Base-by-base conservation (phyloP, 495 filamentous ascomycete species). In the Daldinia childiae region DNA sequence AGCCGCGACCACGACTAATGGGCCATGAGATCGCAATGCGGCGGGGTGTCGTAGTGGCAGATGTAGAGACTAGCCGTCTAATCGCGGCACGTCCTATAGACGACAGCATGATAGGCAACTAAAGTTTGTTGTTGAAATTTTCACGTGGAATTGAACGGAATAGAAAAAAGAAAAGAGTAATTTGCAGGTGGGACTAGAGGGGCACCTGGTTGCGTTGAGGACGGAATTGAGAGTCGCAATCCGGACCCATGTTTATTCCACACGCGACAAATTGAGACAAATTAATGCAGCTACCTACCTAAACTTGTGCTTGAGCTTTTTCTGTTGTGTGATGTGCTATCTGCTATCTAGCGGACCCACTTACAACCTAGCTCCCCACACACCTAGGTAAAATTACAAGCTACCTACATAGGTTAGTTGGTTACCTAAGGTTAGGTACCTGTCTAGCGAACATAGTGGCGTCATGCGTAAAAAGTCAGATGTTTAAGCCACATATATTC, bases 51-150 rank as follows among this genome's bases (percentile, higher is more conserved):
- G 71, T 62, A 41, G 67, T 57, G n/a, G 64, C 4, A 54, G 64
- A 21, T 27, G 72, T 55, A 38, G 74, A 72, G 52, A 67, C 71
- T 51, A 78, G 56, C 11, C 78, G 74, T 60, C 68, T 60, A 27
- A 78, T 66, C 4, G 81, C 74, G 50, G 73, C 69, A 65, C 80
- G 79, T 57, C 77, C 78, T 21, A 82, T 74, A 26, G 68, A 74
- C 62, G 74, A 78, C 34, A 83, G 64, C 81, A 83, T 83, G 52
- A n/a, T 72, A 51, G 66, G 39, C 58, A 68, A 60, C 62, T 66
- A 60, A 32, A 30, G 8, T 27, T 26, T 51, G 55, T 39, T n/a
- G 50, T 39, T n/a, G 21, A 34, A 54, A 34, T 58, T 34, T 62
- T 30, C 12, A 39, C 1, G 21, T 14, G 17, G 19, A 50, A 52